Evolutionary conservation across 2,329 filamentous ascomycete genomes (phyloP), one percentile per base, ranked within the genome.

Genomic region (Arthrocladium fulminans): DNA sequence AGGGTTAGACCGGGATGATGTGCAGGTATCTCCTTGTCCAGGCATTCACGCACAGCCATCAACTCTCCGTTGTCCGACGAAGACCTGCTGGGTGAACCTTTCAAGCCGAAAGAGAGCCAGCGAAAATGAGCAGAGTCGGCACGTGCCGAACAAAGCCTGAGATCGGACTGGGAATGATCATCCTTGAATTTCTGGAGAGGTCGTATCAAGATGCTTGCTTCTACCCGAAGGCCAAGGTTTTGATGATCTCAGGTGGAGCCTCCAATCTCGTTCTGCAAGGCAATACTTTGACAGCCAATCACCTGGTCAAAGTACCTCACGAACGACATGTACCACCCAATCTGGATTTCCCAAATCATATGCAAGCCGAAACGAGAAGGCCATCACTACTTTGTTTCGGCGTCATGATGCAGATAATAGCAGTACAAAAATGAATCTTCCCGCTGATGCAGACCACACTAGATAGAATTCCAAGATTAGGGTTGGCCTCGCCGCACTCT

Each of bases 181-280:
- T 44, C 25, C 41, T 34, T 10, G 19, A 30, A 30, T 44, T n/a
- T 44, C 22, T 15, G n/a, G 8, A 13, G 25, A 30, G 19, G 41
- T 34, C 27, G 15, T 30, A 44, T 20, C 25, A 44, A 19, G 19
- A 27, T 30, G 41, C 41, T 32, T 20, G 25, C 19, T 30, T 32
- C 41, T n/a, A 20, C 9, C 15, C 20, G 8, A 10, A 15, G 9
- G 41, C 41, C 41, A 44, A 44, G 41, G 20, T 13, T 19, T 17
- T 23, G 41, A 19, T 19, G 25, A 44, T 44, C 27, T 12, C 13
- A 20, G 19, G 41, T 32, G 23, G 41, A 19, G 3, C n/a, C 15
- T 44, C 23, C 8, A 43, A 44, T 44, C 25, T 44, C 25, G 8
- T 20, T 44, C 15, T 15, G 37, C 37, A 40, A 40, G 37, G 22